Conservation (phyloP, 1,284 basidiomycete species). For the Porogramme epimiltina region DNA sequence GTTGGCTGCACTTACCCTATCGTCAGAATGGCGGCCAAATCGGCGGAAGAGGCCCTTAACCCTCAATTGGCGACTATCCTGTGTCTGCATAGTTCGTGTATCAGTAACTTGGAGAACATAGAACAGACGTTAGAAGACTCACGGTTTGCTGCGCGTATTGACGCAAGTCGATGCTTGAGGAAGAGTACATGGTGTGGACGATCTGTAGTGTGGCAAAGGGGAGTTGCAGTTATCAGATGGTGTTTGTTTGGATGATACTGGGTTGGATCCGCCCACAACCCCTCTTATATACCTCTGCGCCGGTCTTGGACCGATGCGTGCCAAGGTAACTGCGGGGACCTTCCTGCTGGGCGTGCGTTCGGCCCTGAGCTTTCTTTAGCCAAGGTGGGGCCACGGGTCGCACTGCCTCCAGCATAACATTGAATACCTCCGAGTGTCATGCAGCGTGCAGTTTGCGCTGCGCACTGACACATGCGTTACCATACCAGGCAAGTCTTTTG, state of each 20-base stretch:
- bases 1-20: background rate
- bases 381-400: background rate
- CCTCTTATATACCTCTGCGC: constrained; percentile 1
- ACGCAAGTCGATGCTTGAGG: constrained; percentile 1
- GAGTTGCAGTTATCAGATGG: background rate
- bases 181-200: constrained; percentile 1
- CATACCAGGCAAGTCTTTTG: background rate
- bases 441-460: background rate
- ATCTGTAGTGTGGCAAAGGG: background rate
- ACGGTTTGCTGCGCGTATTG: background rate
- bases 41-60: constrained; percentile 2
- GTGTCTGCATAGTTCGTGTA: background rate
- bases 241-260: background rate
- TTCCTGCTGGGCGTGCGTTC: background rate
- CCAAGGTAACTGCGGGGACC: constrained; percentile 6
- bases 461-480: background rate
- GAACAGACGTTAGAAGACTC: too few species aligned
- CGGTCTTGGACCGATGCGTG: background rate
- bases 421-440: background rate
- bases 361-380: background rate
- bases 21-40: background rate
- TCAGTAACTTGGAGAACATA: background rate
- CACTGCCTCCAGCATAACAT: background rate
- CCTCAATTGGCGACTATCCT: background rate
- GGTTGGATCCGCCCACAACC: background rate